Evolutionary conservation across 495 filamentous ascomycete species (phyloP), one percentile per base, ranked within the genome.

Genomic region (Thermothielavioides terrestris): DNA sequence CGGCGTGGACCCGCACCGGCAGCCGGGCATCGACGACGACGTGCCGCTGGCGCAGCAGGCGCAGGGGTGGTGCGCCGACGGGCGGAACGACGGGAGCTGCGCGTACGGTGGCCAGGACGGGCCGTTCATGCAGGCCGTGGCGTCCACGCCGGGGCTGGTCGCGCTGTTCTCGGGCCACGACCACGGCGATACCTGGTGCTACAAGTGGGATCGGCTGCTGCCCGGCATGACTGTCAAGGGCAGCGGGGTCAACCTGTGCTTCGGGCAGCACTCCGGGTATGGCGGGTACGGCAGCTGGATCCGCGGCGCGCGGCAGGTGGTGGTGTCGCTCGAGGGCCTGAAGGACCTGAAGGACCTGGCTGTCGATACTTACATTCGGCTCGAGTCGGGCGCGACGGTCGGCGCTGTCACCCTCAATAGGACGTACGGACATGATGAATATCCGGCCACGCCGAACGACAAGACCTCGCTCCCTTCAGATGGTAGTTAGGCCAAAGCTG

Each of bases 21-120:
- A 80, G 22, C 85, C 84, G 0, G 84, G 85, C 2, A 70, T 87
- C 49, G 82, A 88, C 52, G 78, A 81, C 14, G 83, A 87, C 43
- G 53, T 64, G 21, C 74, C 75, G 1, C 58, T 84, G 1, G 73
- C 77, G 8, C 58, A 58, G 30, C 70, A 74, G 23, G 71, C 69
- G 9, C 77, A 86, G 57, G 69, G 70, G 0, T 71, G 70, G 70
- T 73, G 70, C 20, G 6, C 43, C 0, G 65, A 71, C 45, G 83
- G 77, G 5, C 48, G 56, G 9, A 60, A 66, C 1, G 65, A 67
- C 17, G 60, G 56, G 18, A 50, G 32, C 6, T 73, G 71, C 36
- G 50, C 17, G 4, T 73, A 73, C 21, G 77, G 76, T 17, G 75
- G 73, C 2, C 75, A 82, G 46, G 84, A 89, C 50, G 59, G 67